Evolutionary conservation across 2,329 filamentous ascomycete species (phyloP).

Genomic region (Aspergillus sp.): DNA sequence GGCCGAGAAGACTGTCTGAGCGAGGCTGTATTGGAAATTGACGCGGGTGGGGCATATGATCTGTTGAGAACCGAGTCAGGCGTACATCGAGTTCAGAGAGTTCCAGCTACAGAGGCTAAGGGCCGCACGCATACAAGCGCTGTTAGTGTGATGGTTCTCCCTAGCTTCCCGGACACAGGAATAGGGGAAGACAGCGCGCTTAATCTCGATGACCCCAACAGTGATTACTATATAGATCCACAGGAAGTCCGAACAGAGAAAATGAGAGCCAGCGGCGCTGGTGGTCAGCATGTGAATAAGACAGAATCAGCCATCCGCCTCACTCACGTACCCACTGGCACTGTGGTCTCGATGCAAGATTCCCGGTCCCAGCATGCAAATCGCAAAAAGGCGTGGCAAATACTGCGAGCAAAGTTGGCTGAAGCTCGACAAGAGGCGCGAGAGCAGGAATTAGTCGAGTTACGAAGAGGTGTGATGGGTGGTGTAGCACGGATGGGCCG

Average conservation of each 20-base stretch:
- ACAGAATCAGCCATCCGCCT: conserved; percentile 94
- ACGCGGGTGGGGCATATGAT: conserved; percentile 75
- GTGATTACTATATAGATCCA: conserved; percentile 86
- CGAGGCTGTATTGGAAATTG: conserved; percentile 85
- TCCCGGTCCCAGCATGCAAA: conserved; percentile 87
- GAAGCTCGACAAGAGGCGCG: conserved; percentile 76
- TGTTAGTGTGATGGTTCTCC: conserved; percentile 87
- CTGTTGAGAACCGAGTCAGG: conserved; percentile 83
- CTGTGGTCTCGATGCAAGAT: conserved; percentile 88
- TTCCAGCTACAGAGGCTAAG: conserved; percentile 86
- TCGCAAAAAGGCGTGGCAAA: conserved; percentile 79
- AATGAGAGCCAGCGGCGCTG: conserved; percentile 88
- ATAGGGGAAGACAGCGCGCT: conserved; percentile 52
- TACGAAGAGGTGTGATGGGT: conserved; percentile 77
- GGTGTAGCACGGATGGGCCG: conserved; percentile 77
- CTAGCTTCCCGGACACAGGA: conserved; percentile 66
- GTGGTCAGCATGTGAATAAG: conserved; percentile 97
- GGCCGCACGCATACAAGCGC: conserved; percentile 93
- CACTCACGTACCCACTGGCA: conserved; percentile 85
- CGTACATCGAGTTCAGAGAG: conserved; percentile 91
- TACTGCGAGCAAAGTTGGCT: conserved; percentile 79
- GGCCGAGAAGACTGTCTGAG: conserved; percentile 69
- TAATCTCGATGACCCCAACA: conserved; percentile 78
- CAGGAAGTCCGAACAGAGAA: conserved; percentile 81
- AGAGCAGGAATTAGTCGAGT: conserved; percentile 72